Evolutionary conservation across 805 yeast species (phyloP), one percentile per base, ranked within the genome.

Genomic region (Wickerhamomyces bisporus): DNA sequence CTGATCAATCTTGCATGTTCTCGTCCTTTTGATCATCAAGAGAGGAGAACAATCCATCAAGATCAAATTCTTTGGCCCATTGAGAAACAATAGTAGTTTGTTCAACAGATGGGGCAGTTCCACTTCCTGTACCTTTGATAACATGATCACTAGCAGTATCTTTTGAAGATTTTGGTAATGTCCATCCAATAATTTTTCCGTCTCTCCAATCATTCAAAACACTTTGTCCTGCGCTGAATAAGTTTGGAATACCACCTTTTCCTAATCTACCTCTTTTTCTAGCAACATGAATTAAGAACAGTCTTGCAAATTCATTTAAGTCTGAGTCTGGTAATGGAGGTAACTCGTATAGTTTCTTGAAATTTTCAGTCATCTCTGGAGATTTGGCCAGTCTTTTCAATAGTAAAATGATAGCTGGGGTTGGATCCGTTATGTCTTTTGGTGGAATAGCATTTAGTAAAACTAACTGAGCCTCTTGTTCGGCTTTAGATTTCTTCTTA

Each of bases 141-240:
- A 49, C 47, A 23, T 53, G 48, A 16, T 50, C 53, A 13, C 50
- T 43, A 17, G 60, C 64, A 32, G 60, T 54, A n/a, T 64, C 64
- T 49, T 73, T 71, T 11, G 79, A 68, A 25, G 71, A 67, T 32
- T 66, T 81, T 35, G 96, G 95, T 51, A 80, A 64, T 3, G 86
- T 78, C 96, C 96, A 93, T 34, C 97, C 95, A 39, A 81, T 64
- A 52, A 93, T 79, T 58, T 93, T 78, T 42, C 98, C 98, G 61
- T 89, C 97, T 65, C 96, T 79, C 98, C 98, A 93, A 64, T 93
- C 98, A 53, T 77, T 86, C 56, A 93, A 70, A 11, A 93, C 82
- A 26, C 84, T 71, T 52, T 75, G 60, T 26, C 94, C 96, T 8
- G 98, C 95, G 47, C 89, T 73, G 42, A 78, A 82, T 45, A 93